These are phyloP conservation scores for Salvia sclarea DNA, from an alignment of 305 asterid genomes.

Conservation along the genomic window DNA sequence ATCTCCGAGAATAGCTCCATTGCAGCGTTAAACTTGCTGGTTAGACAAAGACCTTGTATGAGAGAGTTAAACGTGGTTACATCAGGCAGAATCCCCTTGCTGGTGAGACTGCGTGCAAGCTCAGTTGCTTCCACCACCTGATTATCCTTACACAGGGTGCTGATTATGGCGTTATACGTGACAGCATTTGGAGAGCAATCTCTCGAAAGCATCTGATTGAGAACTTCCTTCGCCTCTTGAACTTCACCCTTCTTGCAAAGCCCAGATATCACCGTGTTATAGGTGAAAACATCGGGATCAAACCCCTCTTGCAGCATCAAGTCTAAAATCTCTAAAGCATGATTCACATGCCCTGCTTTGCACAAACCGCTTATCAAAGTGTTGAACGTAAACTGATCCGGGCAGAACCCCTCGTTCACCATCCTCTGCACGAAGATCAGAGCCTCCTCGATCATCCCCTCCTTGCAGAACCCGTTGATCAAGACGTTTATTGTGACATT, in stretches of 20 bases:
- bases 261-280: slow-evolving; percentile 72
- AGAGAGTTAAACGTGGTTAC: slow-evolving; percentile 78
- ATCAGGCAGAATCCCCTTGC: slow-evolving; percentile 68
- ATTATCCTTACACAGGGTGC: slow-evolving; percentile 75
- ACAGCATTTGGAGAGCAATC: slow-evolving; percentile 68
- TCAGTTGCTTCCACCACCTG: slow-evolving; percentile 75
- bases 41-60: slow-evolving; percentile 73
- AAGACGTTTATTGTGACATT: slow-evolving; percentile 73
- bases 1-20: slow-evolving; percentile 70
- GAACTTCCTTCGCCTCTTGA: slow-evolving; percentile 67
- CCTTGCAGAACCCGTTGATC: slow-evolving; percentile 83
- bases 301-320: slow-evolving; percentile 82
- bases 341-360: slow-evolving; percentile 72
- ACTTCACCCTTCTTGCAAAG: slow-evolving; percentile 79
- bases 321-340: slow-evolving; percentile 77
- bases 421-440: slow-evolving; percentile 63
- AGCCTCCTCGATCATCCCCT: slow-evolving; percentile 70
- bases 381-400: slow-evolving; percentile 72
- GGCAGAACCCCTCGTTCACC: slow-evolving; percentile 65
- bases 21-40: slow-evolving; percentile 48
- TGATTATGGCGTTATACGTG: slow-evolving; percentile 74
- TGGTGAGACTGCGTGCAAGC: slow-evolving; percentile 56
- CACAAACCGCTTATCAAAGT: slow-evolving; percentile 79
- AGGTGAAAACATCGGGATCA: slow-evolving; percentile 75
- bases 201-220: slow-evolving; percentile 73